phyloP scores from a whole-genome alignment of 768 basidiomycete genomes.

The Gloeophyllum trabeum region DNA sequence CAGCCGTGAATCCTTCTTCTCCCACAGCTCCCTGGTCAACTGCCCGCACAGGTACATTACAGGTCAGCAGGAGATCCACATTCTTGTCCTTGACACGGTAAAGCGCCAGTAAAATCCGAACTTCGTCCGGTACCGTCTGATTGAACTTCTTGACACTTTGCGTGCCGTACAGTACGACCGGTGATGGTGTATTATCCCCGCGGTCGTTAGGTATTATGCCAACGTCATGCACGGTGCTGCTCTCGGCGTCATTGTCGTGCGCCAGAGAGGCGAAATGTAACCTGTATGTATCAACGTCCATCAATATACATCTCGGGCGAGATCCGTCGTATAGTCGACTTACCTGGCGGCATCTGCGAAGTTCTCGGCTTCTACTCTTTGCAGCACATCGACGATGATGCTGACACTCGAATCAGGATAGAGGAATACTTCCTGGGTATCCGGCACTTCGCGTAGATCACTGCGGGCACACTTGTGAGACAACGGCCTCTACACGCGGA shows the following conservation, averaged over 20 bases:
- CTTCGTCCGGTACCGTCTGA: constrained; percentile 42
- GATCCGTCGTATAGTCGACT: background rate
- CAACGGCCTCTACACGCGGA: background rate
- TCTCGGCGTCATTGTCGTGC: constrained; percentile 74
- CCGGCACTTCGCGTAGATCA: constrained; percentile 75
- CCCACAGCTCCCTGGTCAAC: constrained; percentile 32
- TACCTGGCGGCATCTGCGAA: constrained; percentile 61
- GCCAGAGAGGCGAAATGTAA: constrained; percentile 88
- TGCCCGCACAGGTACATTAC: constrained; percentile 61
- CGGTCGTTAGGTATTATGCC: constrained; percentile 26
- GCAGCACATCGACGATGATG: constrained; percentile 76
- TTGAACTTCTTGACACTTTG: constrained; percentile 79
- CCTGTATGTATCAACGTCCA: constrained; percentile 28
- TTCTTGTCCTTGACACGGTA: constrained; percentile 64
- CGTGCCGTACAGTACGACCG: constrained; percentile 51
- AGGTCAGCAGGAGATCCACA: constrained; percentile 76
- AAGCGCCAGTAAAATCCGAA: constrained; percentile 70
- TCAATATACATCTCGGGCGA: background rate
- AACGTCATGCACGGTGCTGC: constrained; percentile 32
- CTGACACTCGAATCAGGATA: constrained; percentile 58
- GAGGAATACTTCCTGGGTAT: constrained; percentile 90
- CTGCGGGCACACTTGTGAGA: constrained; percentile 18
- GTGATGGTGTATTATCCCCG: constrained; percentile 42
- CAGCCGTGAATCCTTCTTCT: constrained; percentile 18
- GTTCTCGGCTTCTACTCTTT: constrained; percentile 51